Evolutionary conservation across 164 flowering plant genomes (phyloP).

Genomic region (Liriodendron chinense): DNA sequence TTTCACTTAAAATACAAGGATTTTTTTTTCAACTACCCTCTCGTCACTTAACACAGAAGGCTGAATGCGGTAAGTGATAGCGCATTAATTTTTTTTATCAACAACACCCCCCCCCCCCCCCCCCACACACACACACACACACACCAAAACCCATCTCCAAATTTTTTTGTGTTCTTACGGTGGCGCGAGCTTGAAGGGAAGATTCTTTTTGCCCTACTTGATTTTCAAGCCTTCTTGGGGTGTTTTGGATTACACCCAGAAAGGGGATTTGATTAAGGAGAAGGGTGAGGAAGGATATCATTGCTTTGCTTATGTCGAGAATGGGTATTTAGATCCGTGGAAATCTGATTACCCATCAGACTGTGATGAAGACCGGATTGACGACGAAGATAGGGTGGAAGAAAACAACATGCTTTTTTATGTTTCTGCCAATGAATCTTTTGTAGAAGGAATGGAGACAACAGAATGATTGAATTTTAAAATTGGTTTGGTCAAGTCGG

Average conservation of each 20-base stretch:
- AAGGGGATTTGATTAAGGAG: conserved; percentile 31
- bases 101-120: too few relatives aligned
- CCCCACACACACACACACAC: too few relatives aligned
- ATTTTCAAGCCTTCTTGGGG: conserved; percentile 55
- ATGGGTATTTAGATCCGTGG: conserved; percentile 25
- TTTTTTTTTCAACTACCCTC: too few relatives aligned
- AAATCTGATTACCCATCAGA: conserved; percentile 31
- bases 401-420: conserved; percentile 29
- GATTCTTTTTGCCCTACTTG: conserved; percentile 35
- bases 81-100: too few relatives aligned
- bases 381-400: conserved; percentile 13
- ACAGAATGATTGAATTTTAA: conserved; percentile 3
- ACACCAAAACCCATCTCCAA: too few relatives aligned
- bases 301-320: conserved; percentile 18
- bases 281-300: conserved; percentile 16
- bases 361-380: conserved; percentile 21
- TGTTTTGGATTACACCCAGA: conserved; percentile 46
- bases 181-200: conserved; percentile 39
- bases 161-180: conserved; percentile 66
- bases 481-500: not conserved
- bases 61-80: too few relatives aligned
- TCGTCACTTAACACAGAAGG: too few relatives aligned
- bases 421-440: conserved; percentile 19
- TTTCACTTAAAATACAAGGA: too few relatives aligned
- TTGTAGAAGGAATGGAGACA: conserved; percentile 9